Evolutionary conservation across 306 rosid genomes (phyloP), one percentile per base, ranked within the genome.

Genomic region (Pyrus pyrifolia): DNA sequence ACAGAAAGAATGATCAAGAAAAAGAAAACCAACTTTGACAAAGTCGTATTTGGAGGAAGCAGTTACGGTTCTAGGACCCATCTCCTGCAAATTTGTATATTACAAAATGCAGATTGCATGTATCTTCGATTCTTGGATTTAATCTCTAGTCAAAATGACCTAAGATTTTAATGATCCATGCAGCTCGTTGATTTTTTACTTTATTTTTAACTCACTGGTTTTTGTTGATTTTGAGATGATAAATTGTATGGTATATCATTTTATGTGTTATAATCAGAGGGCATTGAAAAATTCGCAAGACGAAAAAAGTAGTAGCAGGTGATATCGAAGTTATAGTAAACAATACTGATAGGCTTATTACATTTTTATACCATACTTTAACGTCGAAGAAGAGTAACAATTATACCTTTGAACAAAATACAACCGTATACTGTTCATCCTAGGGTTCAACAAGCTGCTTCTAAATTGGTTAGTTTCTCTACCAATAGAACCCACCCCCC

Each of bases 41-140:
- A 92, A 94, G 88, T 94, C 98, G 75, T 94, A 92, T 77, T 94
- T 94, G 89, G 97, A 94, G 71, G 97, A 92, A 81, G 89, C 78
- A 72, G 88, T 91, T 22, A 6, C 33, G 44, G 21, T 65, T 33
- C 23, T 33, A 2, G 25, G 46, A 65, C 69, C 69, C 69, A 65
- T 65, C 17, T 46, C 52, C 52, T 13, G 18, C 52, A 46, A 4
- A 13, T 13, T 46, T 12, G 52, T 46, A 46, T 3, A 46, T 46
- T 46, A 46, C 52, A 46, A 5, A 46, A 13, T 12, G 52, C 52
- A 46, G 18, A 46, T 46, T 46, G 51, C 51, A 45, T 45, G 51
- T 12, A 45, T 1, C 4, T 45, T 45, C 15, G 49, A 45, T 45
- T 45, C 49, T 45, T 45, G 49, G 5, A 45, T 45, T 11, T 45